Conservation (phyloP, 225 moss, liverwort and hornwort genomes). For the Antitrichia curtipendula region DNA sequence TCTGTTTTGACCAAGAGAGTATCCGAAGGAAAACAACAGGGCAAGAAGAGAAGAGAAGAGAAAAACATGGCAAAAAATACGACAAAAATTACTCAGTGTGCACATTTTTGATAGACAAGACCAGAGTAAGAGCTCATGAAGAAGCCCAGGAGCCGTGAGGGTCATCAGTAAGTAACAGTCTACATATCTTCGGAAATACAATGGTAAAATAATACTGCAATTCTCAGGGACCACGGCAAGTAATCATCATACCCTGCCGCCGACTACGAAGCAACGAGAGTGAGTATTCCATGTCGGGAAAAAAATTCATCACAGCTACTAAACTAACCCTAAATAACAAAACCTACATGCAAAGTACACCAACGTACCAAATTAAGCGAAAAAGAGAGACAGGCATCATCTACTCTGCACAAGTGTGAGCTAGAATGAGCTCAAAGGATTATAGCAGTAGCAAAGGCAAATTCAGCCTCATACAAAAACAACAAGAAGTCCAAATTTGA, state of each 20-base stretch:
- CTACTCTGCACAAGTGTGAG: background rate
- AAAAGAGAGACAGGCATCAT: background rate
- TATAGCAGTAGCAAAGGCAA: background rate
- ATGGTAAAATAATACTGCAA: background rate
- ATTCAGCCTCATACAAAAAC: background rate
- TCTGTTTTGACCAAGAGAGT: background rate
- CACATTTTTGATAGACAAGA: background rate
- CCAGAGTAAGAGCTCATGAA: background rate
- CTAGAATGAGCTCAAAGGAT: background rate
- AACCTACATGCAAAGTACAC: background rate
- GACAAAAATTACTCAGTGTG: too few relatives aligned
- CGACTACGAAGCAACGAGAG: background rate
- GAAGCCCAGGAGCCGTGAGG: background rate
- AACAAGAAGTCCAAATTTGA: background rate
- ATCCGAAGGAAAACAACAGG: background rate
- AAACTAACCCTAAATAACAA: background rate
- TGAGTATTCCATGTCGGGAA: background rate
- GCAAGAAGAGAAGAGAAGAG: background rate
- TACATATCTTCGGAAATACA: background rate
- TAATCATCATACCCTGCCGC: background rate
- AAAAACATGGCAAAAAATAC: background rate
- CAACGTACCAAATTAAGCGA: background rate
- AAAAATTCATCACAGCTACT: background rate
- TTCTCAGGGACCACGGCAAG: background rate
- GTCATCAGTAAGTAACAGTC: background rate